Evolutionary conservation across 441 rosid species (phyloP).

Genomic region (Pelargonium cotyledonis): DNA sequence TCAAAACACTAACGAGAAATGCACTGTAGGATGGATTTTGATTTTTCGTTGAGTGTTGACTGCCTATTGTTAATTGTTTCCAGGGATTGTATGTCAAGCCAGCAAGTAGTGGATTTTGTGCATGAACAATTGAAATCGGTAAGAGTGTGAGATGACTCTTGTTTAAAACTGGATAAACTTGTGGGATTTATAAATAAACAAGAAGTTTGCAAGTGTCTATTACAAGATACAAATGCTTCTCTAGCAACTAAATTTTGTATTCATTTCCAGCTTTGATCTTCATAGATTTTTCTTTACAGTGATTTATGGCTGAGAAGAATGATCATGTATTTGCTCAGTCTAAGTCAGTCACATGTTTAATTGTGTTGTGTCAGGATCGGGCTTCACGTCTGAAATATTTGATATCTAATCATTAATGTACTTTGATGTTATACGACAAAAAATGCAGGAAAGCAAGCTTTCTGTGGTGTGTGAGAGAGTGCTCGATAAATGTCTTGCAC

Average conservation of each 20-base stretch:
- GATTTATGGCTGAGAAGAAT: not conserved
- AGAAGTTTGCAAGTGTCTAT: no score
- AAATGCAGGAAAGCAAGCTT: conserved; percentile 43
- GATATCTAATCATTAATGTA: not conserved
- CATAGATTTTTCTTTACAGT: not conserved
- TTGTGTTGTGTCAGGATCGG: not conserved
- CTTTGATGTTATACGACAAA: not conserved
- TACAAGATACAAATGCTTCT: not conserved
- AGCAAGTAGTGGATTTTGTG: conserved; percentile 46
- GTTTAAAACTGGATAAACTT: not conserved
- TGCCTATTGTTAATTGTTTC: not conserved
- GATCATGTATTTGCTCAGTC: not conserved
- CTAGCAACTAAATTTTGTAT: not conserved
- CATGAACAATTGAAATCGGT: conserved; percentile 39
- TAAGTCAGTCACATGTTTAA: not conserved
- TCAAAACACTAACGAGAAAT: no score
- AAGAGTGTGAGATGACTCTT: conserved; percentile 9
- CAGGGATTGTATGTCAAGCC: conserved; percentile 74
- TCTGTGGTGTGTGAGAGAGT: conserved; percentile 49
- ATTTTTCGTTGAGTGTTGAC: not conserved
- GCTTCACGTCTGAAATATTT: not conserved
- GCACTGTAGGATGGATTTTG: not conserved
- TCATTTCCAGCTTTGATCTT: not conserved
- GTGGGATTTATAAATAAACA: no score
- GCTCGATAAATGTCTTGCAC: conserved; percentile 47